Conservation (phyloP, 805 yeast genomes). For the Scheffersomyces lignosus region DNA sequence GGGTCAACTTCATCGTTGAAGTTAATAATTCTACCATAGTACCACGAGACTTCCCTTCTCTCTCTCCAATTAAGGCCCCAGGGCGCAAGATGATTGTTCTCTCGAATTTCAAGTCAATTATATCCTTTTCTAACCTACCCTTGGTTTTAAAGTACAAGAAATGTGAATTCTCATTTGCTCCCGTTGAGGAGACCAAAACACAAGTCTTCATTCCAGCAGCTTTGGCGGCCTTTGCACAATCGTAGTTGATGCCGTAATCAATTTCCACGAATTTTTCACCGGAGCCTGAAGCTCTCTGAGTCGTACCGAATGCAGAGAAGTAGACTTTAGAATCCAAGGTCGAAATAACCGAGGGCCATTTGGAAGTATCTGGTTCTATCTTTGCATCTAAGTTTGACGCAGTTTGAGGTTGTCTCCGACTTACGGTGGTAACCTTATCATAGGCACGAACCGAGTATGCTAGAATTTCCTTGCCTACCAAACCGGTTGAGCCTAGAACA, state of each 20-base stretch:
- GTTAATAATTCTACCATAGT: constrained; percentile 29
- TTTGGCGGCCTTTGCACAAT: constrained; percentile 72
- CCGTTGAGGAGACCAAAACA: constrained; percentile 63
- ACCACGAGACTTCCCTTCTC: constrained; percentile 44
- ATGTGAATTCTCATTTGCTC: constrained; percentile 60
- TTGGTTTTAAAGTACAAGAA: constrained; percentile 67
- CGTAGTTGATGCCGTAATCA: constrained; percentile 72
- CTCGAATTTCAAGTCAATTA: constrained; percentile 63
- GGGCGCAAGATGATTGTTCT: constrained; percentile 76
- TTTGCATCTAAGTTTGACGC: too few species aligned
- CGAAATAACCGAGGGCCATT: too few species aligned
- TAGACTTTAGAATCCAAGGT: constrained; percentile 40
- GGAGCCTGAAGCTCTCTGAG: constrained; percentile 70
- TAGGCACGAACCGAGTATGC: constrained; percentile 35
- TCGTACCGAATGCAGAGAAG: constrained; percentile 75
- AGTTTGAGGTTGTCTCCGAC: constrained; percentile 53
- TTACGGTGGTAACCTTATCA: constrained; percentile 45
- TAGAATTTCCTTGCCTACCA: constrained; percentile 62
- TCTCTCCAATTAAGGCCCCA: constrained; percentile 67
- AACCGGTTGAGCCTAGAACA: constrained; percentile 73
- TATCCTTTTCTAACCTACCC: constrained; percentile 73
- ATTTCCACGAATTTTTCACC: constrained; percentile 65
- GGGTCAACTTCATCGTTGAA: constrained; percentile 25
- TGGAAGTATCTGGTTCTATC: too few species aligned
- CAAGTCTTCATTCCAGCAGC: constrained; percentile 65